Evolutionary conservation across 495 filamentous ascomycete genomes (phyloP).

Genomic region (Xylaria flabelliformis): DNA sequence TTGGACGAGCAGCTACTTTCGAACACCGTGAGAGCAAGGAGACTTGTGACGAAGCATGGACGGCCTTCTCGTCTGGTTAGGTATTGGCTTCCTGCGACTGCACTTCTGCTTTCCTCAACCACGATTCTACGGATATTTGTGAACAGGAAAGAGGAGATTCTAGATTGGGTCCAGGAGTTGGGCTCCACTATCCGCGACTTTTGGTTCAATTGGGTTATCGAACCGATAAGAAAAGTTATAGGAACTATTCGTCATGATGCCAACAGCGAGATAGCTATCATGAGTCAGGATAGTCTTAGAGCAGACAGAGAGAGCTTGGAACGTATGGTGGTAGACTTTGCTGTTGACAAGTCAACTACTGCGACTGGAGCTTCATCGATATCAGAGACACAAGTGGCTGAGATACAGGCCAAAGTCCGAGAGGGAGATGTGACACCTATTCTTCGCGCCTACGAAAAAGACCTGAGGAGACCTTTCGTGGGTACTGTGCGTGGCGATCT

Average conservation of each 20-base stretch:
- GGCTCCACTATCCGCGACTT: constrained; percentile 84
- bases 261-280: constrained; percentile 89
- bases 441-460: constrained; percentile 86
- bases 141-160: constrained; percentile 72
- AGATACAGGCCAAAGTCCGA: constrained; percentile 76
- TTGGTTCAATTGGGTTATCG: constrained; percentile 93
- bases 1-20: constrained; percentile 64
- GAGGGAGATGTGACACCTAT: constrained; percentile 95
- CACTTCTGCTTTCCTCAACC: constrained; percentile 75
- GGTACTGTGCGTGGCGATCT: constrained; percentile 84
- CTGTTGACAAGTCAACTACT: constrained; percentile 72
- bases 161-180: constrained; percentile 76
- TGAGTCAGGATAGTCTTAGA: constrained; percentile 87
- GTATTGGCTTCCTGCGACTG: constrained; percentile 82
- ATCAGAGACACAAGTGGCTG: constrained; percentile 66
- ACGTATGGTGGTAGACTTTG: constrained; percentile 97
- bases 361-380: constrained; percentile 50
- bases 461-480: constrained; percentile 76
- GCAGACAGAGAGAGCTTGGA: constrained; percentile 91
- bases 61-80: constrained; percentile 77
- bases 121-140: constrained; percentile 78
- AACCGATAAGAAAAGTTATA: constrained; percentile 80
- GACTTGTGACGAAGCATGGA: constrained; percentile 65
- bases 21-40: constrained; percentile 60
- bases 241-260: constrained; percentile 91